Conservation (phyloP, 2,329 filamentous ascomycete species). For the Colletotrichum kahawae region DNA sequence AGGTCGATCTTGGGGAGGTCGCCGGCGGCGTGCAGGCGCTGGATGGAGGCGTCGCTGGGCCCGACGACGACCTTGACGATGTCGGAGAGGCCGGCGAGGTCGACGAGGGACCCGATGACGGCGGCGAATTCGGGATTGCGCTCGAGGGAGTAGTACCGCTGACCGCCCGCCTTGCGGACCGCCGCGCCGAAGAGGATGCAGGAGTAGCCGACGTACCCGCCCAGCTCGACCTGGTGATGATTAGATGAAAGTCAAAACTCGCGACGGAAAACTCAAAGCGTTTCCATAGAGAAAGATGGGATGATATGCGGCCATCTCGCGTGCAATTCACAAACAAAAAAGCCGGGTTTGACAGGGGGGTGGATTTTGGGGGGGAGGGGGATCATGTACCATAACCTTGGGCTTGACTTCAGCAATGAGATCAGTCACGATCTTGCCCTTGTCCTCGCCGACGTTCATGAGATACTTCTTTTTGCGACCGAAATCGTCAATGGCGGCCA, state of each 20-base stretch:
- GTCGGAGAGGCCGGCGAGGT: constrained; percentile 75
- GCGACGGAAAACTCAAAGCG: background rate
- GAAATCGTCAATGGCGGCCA: constrained; percentile 74
- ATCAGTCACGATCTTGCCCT: constrained; percentile 73
- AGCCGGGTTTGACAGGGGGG: background rate
- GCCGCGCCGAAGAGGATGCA: constrained; percentile 76
- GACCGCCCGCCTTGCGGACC: constrained; percentile 59
- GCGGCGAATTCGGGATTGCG: constrained; percentile 76
- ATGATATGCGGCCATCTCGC: background rate
- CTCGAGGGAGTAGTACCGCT: constrained; percentile 77
- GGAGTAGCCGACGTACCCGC: constrained; percentile 84
- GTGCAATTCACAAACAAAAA: constrained; percentile 28
- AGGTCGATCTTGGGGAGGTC: constrained; percentile 67
- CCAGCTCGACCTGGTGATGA: constrained; percentile 67
- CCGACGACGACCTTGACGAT: constrained; percentile 75
- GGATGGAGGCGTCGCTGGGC: constrained; percentile 68
- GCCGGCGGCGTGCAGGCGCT: constrained; percentile 60
- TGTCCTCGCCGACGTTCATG: constrained; percentile 81
- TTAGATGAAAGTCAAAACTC: background rate
- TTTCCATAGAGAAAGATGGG: background rate
- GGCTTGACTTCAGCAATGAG: constrained; percentile 73
- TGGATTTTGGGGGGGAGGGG: background rate
- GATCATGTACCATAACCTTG: constrained; percentile 60
- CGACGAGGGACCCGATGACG: constrained; percentile 71
- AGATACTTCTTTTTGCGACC: constrained; percentile 68